Conservation (phyloP, 768 basidiomycete genomes). For the Pisolithus albus region DNA sequence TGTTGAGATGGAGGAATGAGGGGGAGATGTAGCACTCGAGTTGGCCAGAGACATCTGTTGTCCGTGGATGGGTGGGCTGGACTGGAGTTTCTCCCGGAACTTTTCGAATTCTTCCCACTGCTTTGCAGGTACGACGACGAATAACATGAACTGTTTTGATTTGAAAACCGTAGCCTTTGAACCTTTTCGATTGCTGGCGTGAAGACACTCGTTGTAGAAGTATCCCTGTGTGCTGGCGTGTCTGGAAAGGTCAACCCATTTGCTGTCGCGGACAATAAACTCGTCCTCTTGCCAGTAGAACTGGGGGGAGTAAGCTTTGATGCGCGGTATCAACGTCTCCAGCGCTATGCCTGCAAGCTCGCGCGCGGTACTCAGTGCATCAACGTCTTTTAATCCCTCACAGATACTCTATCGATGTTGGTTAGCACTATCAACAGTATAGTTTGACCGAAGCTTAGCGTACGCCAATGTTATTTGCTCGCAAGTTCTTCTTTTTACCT, state of each 20-base stretch:
- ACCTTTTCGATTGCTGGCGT: neutral
- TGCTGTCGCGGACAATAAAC: slow-evolving; percentile 4
- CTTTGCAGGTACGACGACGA: slow-evolving; percentile 1
- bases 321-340: neutral
- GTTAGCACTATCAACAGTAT: no score
- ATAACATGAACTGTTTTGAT: neutral
- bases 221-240: neutral
- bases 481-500: neutral
- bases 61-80: neutral
- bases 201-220: slow-evolving; percentile 4
- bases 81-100: neutral
- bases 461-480: neutral
- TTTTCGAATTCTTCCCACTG: slow-evolving; percentile 5
- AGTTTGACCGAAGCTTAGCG: neutral
- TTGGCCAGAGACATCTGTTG: no score
- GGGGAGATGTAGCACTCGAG: no score
- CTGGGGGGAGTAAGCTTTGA: neutral
- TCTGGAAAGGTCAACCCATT: slow-evolving; percentile 4
- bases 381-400: slow-evolving; percentile 1
- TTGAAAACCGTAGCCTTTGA: slow-evolving; percentile 2
- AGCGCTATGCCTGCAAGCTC: neutral
- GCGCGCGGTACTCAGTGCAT: neutral
- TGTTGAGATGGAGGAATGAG: neutral
- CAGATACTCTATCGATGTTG: neutral
- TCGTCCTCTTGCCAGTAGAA: slow-evolving; percentile 3